These are phyloP conservation scores for Sarocladium strictum DNA, from an alignment of 2,329 filamentous ascomycete species.

Conservation along the genomic window DNA sequence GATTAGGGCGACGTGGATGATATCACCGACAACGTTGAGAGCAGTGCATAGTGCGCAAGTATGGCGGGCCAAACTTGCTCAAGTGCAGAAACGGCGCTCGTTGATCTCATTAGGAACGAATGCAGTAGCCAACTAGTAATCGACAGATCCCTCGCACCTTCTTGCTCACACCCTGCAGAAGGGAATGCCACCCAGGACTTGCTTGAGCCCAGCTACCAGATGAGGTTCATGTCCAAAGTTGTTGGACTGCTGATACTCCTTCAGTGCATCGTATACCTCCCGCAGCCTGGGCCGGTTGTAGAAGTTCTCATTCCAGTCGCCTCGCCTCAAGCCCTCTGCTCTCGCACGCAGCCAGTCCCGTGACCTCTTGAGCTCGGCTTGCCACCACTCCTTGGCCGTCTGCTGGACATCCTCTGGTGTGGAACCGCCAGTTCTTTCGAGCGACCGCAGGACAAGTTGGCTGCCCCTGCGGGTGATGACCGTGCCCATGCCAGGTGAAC, in stretches of 20 bases:
- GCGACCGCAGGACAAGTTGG: conserved; percentile 36
- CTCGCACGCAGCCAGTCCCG: conserved; percentile 40
- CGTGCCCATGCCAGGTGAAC: conserved; percentile 37
- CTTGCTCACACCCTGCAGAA: neutral
- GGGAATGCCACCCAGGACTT: neutral
- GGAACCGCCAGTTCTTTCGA: conserved; percentile 24
- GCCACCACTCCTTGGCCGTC: conserved; percentile 43
- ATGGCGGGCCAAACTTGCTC: neutral
- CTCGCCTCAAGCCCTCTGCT: conserved; percentile 29
- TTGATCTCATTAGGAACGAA: too few relatives aligned
- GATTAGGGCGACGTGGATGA: too few relatives aligned
- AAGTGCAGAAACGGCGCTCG: neutral
- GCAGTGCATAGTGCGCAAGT: neutral
- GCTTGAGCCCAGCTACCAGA: neutral
- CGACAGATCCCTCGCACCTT: neutral
- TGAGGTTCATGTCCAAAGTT: neutral
- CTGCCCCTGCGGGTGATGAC: conserved; percentile 39
- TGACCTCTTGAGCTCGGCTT: conserved; percentile 38
- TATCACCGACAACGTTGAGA: too few relatives aligned
- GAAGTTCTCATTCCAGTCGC: conserved; percentile 45
- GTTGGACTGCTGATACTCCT: neutral
- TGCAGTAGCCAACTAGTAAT: neutral
- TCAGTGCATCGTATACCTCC: conserved; percentile 32
- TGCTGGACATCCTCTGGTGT: conserved; percentile 28
- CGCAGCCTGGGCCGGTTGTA: conserved; percentile 41